Evolutionary conservation across 2,329 filamentous ascomycete species (phyloP).

Genomic region (Trichoderma oligosporum): DNA sequence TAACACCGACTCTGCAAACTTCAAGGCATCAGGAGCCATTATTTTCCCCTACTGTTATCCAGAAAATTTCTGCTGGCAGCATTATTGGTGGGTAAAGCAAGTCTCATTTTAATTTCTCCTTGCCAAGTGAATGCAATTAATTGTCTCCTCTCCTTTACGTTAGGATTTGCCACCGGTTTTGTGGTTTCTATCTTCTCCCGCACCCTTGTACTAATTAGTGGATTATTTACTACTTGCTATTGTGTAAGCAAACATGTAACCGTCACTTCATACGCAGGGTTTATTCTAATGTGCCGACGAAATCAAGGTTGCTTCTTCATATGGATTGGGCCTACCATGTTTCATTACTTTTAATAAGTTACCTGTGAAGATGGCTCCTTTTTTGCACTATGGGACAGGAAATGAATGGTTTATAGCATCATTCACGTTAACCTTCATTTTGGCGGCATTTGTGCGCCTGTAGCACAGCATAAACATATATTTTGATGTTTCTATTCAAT

Average conservation of each 20-base stretch:
- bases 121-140: neutral
- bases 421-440: constrained; percentile 68
- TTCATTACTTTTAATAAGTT: constrained; percentile 37
- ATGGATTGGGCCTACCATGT: constrained; percentile 40
- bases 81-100: constrained; percentile 41
- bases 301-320: constrained; percentile 41
- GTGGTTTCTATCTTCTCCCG: constrained; percentile 67
- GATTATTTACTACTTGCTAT: constrained; percentile 58
- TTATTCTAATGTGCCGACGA: constrained; percentile 19
- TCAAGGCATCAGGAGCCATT: constrained; percentile 20
- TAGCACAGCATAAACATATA: constrained; percentile 32
- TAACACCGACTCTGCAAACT: constrained; percentile 21
- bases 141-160: neutral
- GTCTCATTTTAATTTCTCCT: neutral
- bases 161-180: constrained; percentile 63
- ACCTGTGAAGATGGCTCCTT: constrained; percentile 34
- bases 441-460: constrained; percentile 53
- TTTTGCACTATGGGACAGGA: constrained; percentile 50
- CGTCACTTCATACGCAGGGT: neutral
- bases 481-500: constrained; percentile 35
- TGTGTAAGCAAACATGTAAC: constrained; percentile 47
- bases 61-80: constrained; percentile 53
- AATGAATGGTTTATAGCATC: constrained; percentile 63
- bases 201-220: constrained; percentile 63
- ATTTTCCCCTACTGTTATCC: constrained; percentile 35